Evolutionary conservation across 148 eudicot species (phyloP).

Genomic region (Talinum fruticosum): DNA sequence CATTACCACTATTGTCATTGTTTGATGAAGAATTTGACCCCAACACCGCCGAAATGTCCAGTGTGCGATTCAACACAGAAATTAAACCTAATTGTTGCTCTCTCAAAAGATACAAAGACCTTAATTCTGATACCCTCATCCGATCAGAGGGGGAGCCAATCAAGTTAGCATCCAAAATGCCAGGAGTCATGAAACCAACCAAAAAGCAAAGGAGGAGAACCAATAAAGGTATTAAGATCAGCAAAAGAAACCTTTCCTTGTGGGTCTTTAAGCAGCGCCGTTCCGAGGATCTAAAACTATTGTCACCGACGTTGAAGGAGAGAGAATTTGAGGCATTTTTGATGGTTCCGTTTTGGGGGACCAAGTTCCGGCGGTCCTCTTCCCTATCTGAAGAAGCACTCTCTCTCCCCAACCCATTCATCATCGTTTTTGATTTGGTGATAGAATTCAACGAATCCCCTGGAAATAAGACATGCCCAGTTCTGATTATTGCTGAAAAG

Average conservation of each 20-base stretch:
- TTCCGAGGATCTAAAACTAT: constrained; percentile 18
- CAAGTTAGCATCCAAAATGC: constrained; percentile 21
- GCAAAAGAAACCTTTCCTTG: constrained; percentile 51
- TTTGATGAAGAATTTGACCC: constrained; percentile 22
- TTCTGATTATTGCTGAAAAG: neutral
- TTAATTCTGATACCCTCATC: constrained; percentile 69
- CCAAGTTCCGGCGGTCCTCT: constrained; percentile 44
- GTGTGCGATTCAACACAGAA: constrained; percentile 47
- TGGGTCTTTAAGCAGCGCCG: constrained; percentile 17
- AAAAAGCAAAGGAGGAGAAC: constrained; percentile 48
- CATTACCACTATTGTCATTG: constrained; percentile 9
- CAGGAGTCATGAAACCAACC: constrained; percentile 39
- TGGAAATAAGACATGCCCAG: constrained; percentile 23
- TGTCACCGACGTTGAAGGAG: constrained; percentile 44
- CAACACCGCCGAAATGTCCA: constrained; percentile 12
- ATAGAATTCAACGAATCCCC: constrained; percentile 3
- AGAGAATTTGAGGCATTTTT: constrained; percentile 27
- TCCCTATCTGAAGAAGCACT: constrained; percentile 55
- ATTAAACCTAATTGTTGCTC: constrained; percentile 62
- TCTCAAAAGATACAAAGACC: constrained; percentile 51
- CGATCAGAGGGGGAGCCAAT: constrained; percentile 28
- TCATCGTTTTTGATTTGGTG: neutral
- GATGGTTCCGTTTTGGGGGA: constrained; percentile 34
- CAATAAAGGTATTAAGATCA: constrained; percentile 45
- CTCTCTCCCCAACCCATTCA: constrained; percentile 32